Evolutionary conservation across 2,329 filamentous ascomycete genomes (phyloP).

Genomic region (Fusarium sp.): DNA sequence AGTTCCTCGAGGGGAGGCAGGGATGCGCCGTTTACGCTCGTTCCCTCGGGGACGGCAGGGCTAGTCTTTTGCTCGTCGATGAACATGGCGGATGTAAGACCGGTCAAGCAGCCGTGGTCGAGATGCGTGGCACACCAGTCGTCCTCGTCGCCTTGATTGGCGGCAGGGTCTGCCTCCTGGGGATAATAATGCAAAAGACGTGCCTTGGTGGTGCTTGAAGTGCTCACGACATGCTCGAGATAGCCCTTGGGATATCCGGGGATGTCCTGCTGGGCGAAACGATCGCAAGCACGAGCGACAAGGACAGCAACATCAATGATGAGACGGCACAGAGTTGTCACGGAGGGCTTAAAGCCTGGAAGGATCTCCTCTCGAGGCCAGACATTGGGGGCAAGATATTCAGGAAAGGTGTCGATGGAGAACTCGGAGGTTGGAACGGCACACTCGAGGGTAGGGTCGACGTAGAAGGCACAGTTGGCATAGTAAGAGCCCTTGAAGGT

Average conservation of each 20-base stretch:
- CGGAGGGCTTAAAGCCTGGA: conserved; percentile 77
- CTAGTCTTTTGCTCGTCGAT: conserved; percentile 75
- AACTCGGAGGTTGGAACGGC: conserved; percentile 69
- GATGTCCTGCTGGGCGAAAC: conserved; percentile 83
- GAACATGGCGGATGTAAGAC: conserved; percentile 95
- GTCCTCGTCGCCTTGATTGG: conserved; percentile 68
- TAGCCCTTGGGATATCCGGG: conserved; percentile 80
- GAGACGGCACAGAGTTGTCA: conserved; percentile 81
- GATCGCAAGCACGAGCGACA: conserved; percentile 90
- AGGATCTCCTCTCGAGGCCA: conserved; percentile 80
- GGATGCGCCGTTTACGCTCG: conserved; percentile 39
- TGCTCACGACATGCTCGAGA: conserved; percentile 86
- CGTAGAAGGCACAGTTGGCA: conserved; percentile 83
- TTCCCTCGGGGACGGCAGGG: conserved; percentile 46
- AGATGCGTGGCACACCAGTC: conserved; percentile 95
- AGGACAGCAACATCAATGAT: conserved; percentile 91
- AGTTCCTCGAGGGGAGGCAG: conserved; percentile 75
- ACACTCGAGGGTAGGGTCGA: conserved; percentile 70
- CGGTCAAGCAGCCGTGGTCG: conserved; percentile 94
- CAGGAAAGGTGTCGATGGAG: conserved; percentile 74
- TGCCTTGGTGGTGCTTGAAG: conserved; percentile 90
- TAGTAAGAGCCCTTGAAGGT: conserved; percentile 87
- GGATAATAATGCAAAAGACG: conserved; percentile 94
- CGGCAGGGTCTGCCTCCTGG: conserved; percentile 54
- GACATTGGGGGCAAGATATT: conserved; percentile 90